A percentile compares a stretch with the other conserved stretches of the same genome.
Evolutionary conservation across 78 protist species (phyloP).

Genomic region (Speleostelium caveatum): DNA sequence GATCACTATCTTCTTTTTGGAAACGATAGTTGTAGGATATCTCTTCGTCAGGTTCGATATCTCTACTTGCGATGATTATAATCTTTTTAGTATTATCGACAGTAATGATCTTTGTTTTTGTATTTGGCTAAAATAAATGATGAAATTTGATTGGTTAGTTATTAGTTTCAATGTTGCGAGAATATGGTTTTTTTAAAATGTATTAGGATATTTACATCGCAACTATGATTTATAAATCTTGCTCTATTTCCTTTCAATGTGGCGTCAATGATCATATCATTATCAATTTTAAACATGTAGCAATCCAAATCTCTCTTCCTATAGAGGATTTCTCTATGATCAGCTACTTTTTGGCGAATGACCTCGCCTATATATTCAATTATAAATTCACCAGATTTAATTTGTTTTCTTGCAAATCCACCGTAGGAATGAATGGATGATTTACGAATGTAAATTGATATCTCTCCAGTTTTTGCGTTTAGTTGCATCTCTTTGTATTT

Average conservation of each 20-base stretch:
- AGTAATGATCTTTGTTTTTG: slow-evolving; percentile 73
- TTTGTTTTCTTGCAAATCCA: not conserved
- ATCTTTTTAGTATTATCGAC: slow-evolving; percentile 56
- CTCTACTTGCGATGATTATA: slow-evolving; percentile 65
- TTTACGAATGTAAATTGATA: not conserved
- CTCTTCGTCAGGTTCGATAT: slow-evolving; percentile 84
- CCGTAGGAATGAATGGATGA: not conserved
- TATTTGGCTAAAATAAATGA: slow-evolving; percentile 83
- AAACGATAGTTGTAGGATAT: slow-evolving; percentile 87
- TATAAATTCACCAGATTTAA: slow-evolving; percentile 85
- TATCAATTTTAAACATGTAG: slow-evolving; percentile 90
- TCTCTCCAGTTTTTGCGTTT: not conserved
- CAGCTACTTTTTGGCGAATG: slow-evolving; percentile 90
- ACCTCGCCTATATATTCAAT: slow-evolving; percentile 97
- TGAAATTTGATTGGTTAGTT: too few relatives aligned
- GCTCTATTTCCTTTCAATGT: slow-evolving; percentile 91
- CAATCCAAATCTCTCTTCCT: slow-evolving; percentile 72
- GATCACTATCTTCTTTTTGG: slow-evolving; percentile 50
- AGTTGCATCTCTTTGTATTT: not conserved
- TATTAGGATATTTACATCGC: slow-evolving; percentile 62
- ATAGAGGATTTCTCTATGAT: slow-evolving; percentile 81
- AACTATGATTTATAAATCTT: slow-evolving; percentile 96
- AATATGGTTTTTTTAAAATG: not conserved
- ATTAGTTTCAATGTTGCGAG: too few relatives aligned
- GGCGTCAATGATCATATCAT: slow-evolving; percentile 84